Base-by-base conservation (phyloP, 495 filamentous ascomycete genomes). In the Glarea lozoyensis region DNA sequence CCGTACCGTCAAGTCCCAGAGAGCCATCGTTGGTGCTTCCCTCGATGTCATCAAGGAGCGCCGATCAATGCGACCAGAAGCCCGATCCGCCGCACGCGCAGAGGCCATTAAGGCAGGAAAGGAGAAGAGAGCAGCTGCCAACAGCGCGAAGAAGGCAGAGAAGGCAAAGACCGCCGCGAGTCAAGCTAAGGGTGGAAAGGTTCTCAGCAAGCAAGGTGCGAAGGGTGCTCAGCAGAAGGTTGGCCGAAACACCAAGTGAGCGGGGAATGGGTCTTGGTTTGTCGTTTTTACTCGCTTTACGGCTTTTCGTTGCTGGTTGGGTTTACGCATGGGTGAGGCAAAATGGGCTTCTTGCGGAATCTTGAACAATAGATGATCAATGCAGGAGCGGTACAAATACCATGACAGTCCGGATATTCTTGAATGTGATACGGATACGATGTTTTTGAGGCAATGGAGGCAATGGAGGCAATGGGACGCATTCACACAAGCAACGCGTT, bases 11-110 rank as follows among this genome's bases (percentile, higher is more conserved):
- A 99, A 99, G 84, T 69, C 82, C 66, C 92, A 99, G 79, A 89
- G 92, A 74, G 88, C 85, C 62, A 93, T 99, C 76, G 92, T 97
- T 62, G 92, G 92, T 78, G 89, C 89, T 57, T 93, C 89, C 55
- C 88, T 99, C 68, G 93, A 99, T 58, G 84, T 95, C 57, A 97
- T 99, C 79, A 99, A 97, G 80, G 92, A 99, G 81, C 87, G 87
- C 71, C 90, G 92, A 61, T 67, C 76, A 49, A 73, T 81, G 74
- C 86, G 93, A 55, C 92, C 92, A 50, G 92, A 97, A 73, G 92
- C 86, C 65, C 90, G 92, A 62, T 75, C 76, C 57, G 92, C 93
- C 59, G 89, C 88, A 60, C 92, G 92, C 67, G 71, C 76, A 49
- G 73, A 81, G 58, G 93, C 93, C 66, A 92, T 96, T 75, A 86